A percentile compares a stretch with the other conserved stretches of the same genome.
Evolutionary conservation across 169 alveolate species (phyloP).

Genomic region (Plasmodium malariae): DNA sequence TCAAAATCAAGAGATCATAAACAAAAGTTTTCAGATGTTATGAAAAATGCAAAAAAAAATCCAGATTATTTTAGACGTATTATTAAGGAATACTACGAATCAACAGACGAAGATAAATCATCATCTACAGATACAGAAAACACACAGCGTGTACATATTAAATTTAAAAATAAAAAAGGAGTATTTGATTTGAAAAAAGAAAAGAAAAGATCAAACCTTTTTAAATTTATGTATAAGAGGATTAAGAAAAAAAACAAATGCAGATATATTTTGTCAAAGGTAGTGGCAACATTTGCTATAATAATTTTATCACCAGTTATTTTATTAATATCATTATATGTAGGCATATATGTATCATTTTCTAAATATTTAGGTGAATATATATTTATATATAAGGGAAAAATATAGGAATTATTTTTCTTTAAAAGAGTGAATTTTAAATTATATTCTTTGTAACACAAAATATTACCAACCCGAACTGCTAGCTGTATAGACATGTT

Average conservation of each 20-base stretch:
- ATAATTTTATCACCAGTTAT: not conserved
- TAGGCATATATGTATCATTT: not conserved
- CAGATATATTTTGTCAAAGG: not conserved
- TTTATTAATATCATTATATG: not conserved
- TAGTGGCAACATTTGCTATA: not conserved
- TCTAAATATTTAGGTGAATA: not conserved
- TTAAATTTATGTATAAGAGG: not conserved
- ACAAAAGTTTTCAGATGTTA: not conserved
- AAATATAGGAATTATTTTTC: not conserved
- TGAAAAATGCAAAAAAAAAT: not conserved
- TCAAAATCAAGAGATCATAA: not conserved
- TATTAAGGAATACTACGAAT: not conserved
- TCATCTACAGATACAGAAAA: not conserved
- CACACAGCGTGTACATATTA: not conserved
- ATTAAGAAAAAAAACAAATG: not conserved
- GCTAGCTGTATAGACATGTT: not conserved
- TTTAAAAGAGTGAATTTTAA: no score
- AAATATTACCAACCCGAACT: not conserved
- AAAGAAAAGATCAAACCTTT: not conserved
- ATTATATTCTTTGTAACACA: no score
- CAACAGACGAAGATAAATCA: not conserved
- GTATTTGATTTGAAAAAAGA: not conserved
- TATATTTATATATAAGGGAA: not conserved
- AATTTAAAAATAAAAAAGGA: no score
- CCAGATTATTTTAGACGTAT: not conserved